Conservation (phyloP, 2,329 filamentous ascomycete species). For the Zymoseptoria ardabiliae region DNA sequence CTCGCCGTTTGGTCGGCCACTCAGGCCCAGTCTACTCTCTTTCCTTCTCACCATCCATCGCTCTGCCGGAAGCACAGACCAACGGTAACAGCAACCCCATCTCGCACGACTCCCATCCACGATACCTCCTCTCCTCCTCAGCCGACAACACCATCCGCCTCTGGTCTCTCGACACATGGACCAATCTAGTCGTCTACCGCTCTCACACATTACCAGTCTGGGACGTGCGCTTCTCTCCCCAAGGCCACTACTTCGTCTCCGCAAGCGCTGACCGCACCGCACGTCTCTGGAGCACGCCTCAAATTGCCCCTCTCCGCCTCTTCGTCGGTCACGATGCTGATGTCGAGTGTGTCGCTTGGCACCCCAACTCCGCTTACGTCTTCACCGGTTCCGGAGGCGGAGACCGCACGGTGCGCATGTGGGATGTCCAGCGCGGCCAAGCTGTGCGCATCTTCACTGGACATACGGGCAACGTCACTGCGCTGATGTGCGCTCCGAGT, state of each 20-base stretch:
- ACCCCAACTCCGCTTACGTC: conserved; percentile 86
- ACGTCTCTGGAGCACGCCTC: conserved; percentile 85
- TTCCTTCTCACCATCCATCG: conserved; percentile 70
- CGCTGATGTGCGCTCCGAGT: conserved; percentile 76
- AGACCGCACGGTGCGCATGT: conserved; percentile 95
- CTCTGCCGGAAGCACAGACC: conserved; percentile 30
- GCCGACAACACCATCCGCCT: conserved; percentile 82
- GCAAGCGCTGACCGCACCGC: conserved; percentile 85
- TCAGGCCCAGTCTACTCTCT: conserved; percentile 83
- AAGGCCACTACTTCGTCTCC: conserved; percentile 89
- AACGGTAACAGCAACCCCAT: conserved; percentile 29
- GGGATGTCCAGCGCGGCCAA: conserved; percentile 80
- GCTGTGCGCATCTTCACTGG: conserved; percentile 89
- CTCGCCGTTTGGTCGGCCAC: conserved; percentile 75
- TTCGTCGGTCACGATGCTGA: conserved; percentile 89
- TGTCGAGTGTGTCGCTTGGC: conserved; percentile 87
- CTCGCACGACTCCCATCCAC: conserved; percentile 49
- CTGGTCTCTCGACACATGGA: conserved; percentile 88
- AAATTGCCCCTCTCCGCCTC: conserved; percentile 79
- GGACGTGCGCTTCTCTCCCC: conserved; percentile 82
- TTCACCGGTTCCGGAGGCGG: conserved; percentile 73
- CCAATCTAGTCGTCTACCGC: conserved; percentile 89
- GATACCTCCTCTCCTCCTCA: conserved; percentile 78
- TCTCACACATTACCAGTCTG: conserved; percentile 86
- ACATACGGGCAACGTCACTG: conserved; percentile 79